Evolutionary conservation across 1,284 basidiomycete species (phyloP).

Genomic region (Irpex lacteus): DNA sequence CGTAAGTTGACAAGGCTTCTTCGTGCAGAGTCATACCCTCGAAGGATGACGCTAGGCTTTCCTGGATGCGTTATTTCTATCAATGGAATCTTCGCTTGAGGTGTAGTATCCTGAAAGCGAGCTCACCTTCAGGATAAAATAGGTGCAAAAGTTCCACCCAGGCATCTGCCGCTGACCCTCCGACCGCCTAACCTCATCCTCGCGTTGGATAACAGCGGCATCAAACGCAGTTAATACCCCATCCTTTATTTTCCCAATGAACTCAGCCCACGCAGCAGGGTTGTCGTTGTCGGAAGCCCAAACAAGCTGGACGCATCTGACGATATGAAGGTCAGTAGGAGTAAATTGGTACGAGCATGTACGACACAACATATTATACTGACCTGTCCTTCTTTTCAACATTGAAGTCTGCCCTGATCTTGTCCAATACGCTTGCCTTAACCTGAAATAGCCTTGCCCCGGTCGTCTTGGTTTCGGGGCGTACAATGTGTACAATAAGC

Average conservation of each 20-base stretch:
- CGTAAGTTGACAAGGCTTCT: slow-evolving; percentile 87
- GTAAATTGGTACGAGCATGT: too few relatives aligned
- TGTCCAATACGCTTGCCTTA: slow-evolving; percentile 85
- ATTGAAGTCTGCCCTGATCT: slow-evolving; percentile 93
- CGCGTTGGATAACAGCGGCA: slow-evolving; percentile 68
- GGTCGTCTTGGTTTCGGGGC: slow-evolving; percentile 59
- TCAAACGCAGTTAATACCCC: slow-evolving; percentile 83
- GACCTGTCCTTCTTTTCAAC: slow-evolving; percentile 85
- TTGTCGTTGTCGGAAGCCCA: slow-evolving; percentile 70
- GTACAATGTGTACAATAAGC: slow-evolving; percentile 83
- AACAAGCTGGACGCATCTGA: slow-evolving; percentile 77
- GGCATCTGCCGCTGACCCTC: slow-evolving; percentile 86
- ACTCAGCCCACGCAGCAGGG: slow-evolving; percentile 86
- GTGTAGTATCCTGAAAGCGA: too few relatives aligned
- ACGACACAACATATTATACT: slow-evolving; percentile 15
- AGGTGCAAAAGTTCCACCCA: slow-evolving; percentile 97
- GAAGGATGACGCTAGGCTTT: slow-evolving; percentile 90
- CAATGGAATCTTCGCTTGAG: too few relatives aligned
- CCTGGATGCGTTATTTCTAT: slow-evolving; percentile 44
- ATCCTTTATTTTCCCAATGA: slow-evolving; percentile 89
- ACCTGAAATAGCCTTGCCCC: slow-evolving; percentile 75
- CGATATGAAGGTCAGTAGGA: too few relatives aligned
- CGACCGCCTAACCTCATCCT: slow-evolving; percentile 86
- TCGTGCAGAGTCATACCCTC: slow-evolving; percentile 89
- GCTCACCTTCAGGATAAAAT: slow-evolving; percentile 87